Evolutionary conservation across 1,284 basidiomycete genomes (phyloP).

Genomic region (Cutaneotrichosporon curvatum): DNA sequence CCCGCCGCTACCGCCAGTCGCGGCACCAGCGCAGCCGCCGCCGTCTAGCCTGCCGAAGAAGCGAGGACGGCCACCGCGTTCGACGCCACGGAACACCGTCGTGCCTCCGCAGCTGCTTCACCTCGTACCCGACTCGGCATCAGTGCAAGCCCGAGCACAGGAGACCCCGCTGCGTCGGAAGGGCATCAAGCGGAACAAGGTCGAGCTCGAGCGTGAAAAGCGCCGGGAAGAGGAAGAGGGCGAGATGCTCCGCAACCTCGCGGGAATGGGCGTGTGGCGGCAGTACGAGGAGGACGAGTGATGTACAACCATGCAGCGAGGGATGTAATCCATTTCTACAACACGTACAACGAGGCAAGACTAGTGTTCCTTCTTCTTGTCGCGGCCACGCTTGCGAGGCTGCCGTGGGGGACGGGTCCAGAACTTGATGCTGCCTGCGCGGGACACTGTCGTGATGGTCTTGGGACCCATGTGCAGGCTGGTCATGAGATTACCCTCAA

Average conservation of each 20-base stretch:
- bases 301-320: too few species aligned
- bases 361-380: conserved; percentile 5
- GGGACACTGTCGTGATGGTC: conserved; percentile 67
- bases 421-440: conserved; percentile 64
- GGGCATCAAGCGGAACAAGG: conserved; percentile 21
- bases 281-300: conserved; percentile 1
- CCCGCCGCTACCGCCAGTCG: conserved; percentile 7
- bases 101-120: conserved; percentile 15
- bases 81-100: conserved; percentile 9
- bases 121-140: conserved; percentile 15
- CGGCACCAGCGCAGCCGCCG: conserved; percentile 3
- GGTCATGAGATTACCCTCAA: conserved; percentile 68
- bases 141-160: conserved; percentile 10
- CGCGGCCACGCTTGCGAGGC: conserved; percentile 7
- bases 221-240: conserved; percentile 19
- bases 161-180: conserved; percentile 21
- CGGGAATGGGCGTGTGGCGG: conserved; percentile 17
- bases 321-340: too few species aligned
- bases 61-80: conserved; percentile 18
- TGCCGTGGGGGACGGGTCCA: conserved; percentile 63
- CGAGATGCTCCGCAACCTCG: conserved; percentile 20
- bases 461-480: conserved; percentile 64
- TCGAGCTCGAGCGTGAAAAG: conserved; percentile 20
- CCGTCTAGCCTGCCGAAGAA: conserved; percentile 15
- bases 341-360: too few species aligned